Evolutionary conservation across 257 asterid species (phyloP).

Genomic region (Marsdenia floribunda): DNA sequence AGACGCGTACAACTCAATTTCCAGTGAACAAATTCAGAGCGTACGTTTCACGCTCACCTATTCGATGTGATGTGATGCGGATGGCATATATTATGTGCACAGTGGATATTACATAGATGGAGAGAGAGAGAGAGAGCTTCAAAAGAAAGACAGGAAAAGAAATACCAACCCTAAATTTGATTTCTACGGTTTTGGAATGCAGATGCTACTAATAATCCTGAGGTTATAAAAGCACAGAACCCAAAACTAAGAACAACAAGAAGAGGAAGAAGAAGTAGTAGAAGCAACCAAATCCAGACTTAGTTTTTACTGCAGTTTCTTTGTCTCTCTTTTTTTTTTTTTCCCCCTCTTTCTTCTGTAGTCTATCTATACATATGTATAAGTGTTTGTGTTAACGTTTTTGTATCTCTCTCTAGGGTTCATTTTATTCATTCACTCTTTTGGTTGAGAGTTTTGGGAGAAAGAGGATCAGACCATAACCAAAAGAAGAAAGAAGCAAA

Average conservation of each 20-base stretch:
- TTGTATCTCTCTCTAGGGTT: slow-evolving; percentile 6
- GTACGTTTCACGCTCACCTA: background rate
- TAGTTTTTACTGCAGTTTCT: background rate
- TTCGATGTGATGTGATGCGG: background rate
- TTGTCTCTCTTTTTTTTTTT: background rate
- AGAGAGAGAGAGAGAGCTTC: background rate
- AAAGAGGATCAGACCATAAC: slow-evolving; percentile 5
- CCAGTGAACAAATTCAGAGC: background rate
- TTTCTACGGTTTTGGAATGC: slow-evolving; percentile 1
- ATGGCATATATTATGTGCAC: background rate
- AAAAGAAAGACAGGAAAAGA: background rate
- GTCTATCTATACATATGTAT: background rate
- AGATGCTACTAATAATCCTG: background rate
- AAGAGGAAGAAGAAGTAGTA: background rate
- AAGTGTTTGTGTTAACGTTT: too few species aligned
- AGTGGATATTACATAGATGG: background rate
- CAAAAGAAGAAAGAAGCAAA: slow-evolving; percentile 6
- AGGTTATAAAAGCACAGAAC: slow-evolving; percentile 1
- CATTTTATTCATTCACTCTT: background rate
- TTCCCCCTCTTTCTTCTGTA: too few species aligned
- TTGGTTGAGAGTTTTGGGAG: slow-evolving; percentile 5
- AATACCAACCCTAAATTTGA: slow-evolving; percentile 4
- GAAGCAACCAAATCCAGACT: background rate
- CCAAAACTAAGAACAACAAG: background rate
- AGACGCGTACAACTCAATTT: slow-evolving; percentile 5